These are phyloP conservation scores for Cladophialophora immunda DNA, from an alignment of 2,329 filamentous ascomycete species.

Conservation along the genomic window DNA sequence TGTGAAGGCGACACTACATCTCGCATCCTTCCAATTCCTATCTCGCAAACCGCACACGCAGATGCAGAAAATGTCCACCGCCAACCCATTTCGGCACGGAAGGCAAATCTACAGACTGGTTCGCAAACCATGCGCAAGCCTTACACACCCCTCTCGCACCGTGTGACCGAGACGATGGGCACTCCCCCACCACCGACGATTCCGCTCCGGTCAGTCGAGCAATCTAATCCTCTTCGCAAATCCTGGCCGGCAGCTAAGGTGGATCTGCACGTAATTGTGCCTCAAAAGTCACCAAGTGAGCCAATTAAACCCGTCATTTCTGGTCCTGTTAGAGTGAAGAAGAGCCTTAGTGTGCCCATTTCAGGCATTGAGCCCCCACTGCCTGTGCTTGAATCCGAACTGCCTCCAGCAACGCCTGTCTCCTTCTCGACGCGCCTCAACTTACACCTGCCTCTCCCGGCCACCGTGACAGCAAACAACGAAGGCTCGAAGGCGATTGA, in stretches of 20 bases:
- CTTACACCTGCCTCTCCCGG: neutral
- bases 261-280: neutral
- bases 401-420: conserved; percentile 26
- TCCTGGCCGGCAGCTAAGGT: neutral
- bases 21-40: neutral
- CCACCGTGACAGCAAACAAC: neutral
- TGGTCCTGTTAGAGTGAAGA: conserved; percentile 29
- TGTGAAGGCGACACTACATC: neutral
- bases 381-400: conserved; percentile 3
- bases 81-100: neutral
- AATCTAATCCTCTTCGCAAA: conserved; percentile 8
- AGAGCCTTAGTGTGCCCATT: conserved; percentile 1
- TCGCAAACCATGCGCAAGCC: neutral
- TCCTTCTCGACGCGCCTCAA: conserved; percentile 31
- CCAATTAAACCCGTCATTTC: neutral
- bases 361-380: neutral
- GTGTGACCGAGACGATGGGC: conserved; percentile 7
- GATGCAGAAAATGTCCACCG: neutral
- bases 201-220: neutral
- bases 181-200: conserved; percentile 12
- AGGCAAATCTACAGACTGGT: neutral
- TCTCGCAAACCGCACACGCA: neutral
- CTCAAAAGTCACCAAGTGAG: neutral
- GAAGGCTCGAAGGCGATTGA: neutral
- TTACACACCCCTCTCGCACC: neutral